Evolutionary conservation across 768 basidiomycete species (phyloP).

Genomic region (Mycena crocata): DNA sequence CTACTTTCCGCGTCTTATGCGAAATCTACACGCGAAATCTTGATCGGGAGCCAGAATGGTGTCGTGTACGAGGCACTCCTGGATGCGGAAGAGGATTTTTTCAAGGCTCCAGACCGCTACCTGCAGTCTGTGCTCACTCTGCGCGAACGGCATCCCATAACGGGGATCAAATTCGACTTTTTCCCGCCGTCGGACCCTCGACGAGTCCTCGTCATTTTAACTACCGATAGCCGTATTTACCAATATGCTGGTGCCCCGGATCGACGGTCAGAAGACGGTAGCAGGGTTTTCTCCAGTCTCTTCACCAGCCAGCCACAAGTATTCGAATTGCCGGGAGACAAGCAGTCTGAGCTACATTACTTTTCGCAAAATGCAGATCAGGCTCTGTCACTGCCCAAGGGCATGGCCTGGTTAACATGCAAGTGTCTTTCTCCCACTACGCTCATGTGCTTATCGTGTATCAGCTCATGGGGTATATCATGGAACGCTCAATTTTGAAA

Average conservation of each 20-base stretch:
- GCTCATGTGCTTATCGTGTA: not conserved
- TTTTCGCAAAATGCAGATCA: slow-evolving; percentile 80
- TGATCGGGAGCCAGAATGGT: slow-evolving; percentile 89
- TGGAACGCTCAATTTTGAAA: slow-evolving; percentile 78
- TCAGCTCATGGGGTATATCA: slow-evolving; percentile 91
- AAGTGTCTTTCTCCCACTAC: slow-evolving; percentile 32
- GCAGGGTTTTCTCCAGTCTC: slow-evolving; percentile 77
- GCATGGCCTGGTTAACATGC: slow-evolving; percentile 95
- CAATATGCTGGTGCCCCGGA: slow-evolving; percentile 84
- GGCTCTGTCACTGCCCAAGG: slow-evolving; percentile 74
- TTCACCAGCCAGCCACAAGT: slow-evolving; percentile 80
- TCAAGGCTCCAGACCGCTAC: slow-evolving; percentile 89
- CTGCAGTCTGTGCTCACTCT: slow-evolving; percentile 79
- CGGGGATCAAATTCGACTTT: slow-evolving; percentile 86
- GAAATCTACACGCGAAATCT: slow-evolving; percentile 84
- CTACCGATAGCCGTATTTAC: slow-evolving; percentile 90
- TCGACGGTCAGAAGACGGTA: slow-evolving; percentile 77
- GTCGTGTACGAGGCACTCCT: slow-evolving; percentile 89
- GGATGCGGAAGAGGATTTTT: slow-evolving; percentile 92
- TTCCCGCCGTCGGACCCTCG: slow-evolving; percentile 73
- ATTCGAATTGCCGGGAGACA: slow-evolving; percentile 87
- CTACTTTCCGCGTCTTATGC: slow-evolving; percentile 72
- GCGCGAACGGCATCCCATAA: slow-evolving; percentile 85
- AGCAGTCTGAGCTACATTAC: slow-evolving; percentile 84
- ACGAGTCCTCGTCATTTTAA: slow-evolving; percentile 78